Base-by-base conservation (phyloP, 768 basidiomycete species). In the Saitozyma podzolica region DNA sequence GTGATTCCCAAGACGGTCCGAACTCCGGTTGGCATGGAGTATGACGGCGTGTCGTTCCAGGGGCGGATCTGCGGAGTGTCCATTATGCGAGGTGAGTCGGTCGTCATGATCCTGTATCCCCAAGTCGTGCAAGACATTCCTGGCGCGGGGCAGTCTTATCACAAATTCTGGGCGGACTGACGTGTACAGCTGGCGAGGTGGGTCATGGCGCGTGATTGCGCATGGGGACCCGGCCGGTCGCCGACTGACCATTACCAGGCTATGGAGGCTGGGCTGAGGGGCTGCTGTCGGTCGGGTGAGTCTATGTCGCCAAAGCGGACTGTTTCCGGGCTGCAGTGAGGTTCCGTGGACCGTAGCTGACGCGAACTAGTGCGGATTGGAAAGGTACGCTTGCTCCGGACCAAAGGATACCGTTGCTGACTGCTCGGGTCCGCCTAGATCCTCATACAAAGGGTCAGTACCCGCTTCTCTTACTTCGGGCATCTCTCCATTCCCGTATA, bases 21-120 rank as follows among this genome's bases (percentile, higher is more conserved):
- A 45, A 77, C 69, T 2, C 69, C 71, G 56, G 88, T 79, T 86
- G 93, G 93, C 56, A 85, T 86, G 56, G 84, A 83, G 8, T 96
- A 94, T 77, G 85, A 91, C 61, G 95, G 95, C 16, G 92, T 97
- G 1, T 89, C 91, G 0, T 99, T 99, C 73, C 89, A 95, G 74
- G 95, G 95, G 7, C 91, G 92, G 82, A 95, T 97, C 65, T 95
- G 93, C 73, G 93, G 93, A 14, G 93, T 97, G 20, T 93, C 91
- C 6, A 97, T 97, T 73, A 84, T 97, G 72, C 84, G 95, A 14
- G 95, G 95, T 67, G 92, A 95, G 86, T 89, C 88, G 71, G 56
- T 47, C 11, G 11, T 47, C 2, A 47, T 47, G 45, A 8, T 5
- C 29, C 2, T 6, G 11, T 20, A 5, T 40, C 40, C 56, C 37